Percentiles rank a stretch among this genome's conserved stretches.
These are phyloP conservation scores for Amanita brunnescens DNA, from an alignment of 768 basidiomycete genomes.

Conservation along the genomic window DNA sequence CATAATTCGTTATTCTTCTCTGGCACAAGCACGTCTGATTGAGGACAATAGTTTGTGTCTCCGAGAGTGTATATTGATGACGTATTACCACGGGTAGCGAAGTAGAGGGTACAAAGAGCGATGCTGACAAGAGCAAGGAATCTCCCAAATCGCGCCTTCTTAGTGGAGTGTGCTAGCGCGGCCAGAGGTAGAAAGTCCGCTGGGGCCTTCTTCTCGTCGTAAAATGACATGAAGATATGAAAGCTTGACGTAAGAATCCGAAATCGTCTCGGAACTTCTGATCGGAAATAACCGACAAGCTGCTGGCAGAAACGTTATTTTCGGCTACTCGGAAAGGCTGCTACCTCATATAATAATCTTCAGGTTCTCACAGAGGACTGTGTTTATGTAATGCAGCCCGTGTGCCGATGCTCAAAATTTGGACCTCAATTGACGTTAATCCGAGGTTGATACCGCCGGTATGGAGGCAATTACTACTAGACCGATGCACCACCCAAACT, in stretches of 20 bases:
- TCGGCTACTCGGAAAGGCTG: too few species aligned
- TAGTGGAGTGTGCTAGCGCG: not conserved
- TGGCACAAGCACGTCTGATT: constrained; percentile 20
- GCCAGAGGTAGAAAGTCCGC: not conserved
- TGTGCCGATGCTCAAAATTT: not conserved
- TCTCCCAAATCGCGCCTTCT: not conserved
- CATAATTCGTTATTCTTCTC: constrained; percentile 19
- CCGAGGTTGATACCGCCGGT: too few species aligned
- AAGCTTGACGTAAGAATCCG: not conserved
- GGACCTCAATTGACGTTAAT: not conserved
- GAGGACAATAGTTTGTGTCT: constrained; percentile 3
- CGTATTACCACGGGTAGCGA: not conserved
- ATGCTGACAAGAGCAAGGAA: not conserved
- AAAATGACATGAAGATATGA: not conserved
- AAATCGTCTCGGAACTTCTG: not conserved
- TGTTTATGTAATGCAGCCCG: too few species aligned
- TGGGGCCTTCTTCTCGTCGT: not conserved
- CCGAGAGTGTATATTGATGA: not conserved
- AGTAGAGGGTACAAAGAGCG: not conserved
- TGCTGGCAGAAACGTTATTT: too few species aligned
- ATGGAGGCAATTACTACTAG: too few species aligned
- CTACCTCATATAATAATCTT: too few species aligned
- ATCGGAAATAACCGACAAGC: too few species aligned
- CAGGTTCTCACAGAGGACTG: too few species aligned
- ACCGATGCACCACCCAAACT: too few species aligned